phyloP scores from a whole-genome alignment of 1,139 yeast genomes.

The Lizanozyma gosingica region DNA sequence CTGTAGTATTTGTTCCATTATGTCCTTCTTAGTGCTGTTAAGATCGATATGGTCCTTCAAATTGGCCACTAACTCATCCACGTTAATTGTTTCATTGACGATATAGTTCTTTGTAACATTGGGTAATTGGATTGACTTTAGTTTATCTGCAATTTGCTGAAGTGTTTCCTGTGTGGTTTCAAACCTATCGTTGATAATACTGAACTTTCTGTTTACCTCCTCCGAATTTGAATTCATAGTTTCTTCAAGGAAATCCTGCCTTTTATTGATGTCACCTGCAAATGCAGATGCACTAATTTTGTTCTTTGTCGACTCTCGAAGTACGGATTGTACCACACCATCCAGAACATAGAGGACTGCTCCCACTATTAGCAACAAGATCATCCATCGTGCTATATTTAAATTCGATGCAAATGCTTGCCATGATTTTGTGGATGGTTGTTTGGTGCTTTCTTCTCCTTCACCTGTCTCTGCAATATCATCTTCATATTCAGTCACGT shows the following conservation, averaged over 20 bases:
- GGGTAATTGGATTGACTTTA: neutral
- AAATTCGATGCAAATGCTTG: neutral
- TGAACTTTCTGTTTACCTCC: neutral
- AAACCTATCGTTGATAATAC: neutral
- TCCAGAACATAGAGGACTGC: neutral
- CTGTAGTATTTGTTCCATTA: neutral
- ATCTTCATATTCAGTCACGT: neutral
- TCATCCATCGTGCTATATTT: neutral
- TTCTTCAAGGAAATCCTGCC: neutral
- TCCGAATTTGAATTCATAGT: neutral
- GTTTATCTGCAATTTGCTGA: neutral
- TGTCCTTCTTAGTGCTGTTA: neutral
- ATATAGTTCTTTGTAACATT: neutral
- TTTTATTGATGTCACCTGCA: neutral
- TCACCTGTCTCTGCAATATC: neutral
- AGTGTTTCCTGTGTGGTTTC: neutral
- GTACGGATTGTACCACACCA: neutral
- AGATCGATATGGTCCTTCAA: too few species aligned
- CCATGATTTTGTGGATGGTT: neutral
- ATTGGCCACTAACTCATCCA: neutral
- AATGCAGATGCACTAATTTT: neutral
- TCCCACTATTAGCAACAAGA: neutral
- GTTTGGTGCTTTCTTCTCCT: neutral
- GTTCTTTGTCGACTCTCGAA: neutral
- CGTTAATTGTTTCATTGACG: neutral